These are phyloP conservation scores for Aurifilum marmelostoma DNA, from an alignment of 2,329 filamentous ascomycete genomes.

Conservation along the genomic window DNA sequence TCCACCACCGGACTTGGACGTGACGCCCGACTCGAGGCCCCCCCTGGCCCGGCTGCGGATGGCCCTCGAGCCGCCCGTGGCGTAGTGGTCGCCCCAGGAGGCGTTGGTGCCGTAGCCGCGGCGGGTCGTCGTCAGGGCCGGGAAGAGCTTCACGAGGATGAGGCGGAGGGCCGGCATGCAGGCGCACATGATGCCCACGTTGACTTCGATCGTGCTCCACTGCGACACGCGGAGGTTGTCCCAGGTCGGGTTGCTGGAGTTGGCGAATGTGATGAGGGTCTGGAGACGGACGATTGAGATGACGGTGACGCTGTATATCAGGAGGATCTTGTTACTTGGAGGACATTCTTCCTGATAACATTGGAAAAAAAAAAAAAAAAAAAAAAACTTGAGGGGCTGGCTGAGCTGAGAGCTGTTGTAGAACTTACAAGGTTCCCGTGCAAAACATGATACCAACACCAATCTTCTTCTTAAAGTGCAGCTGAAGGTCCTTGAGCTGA, in stretches of 20 bases:
- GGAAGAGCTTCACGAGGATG: constrained; percentile 37
- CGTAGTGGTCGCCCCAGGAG: constrained; percentile 10
- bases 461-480: constrained; percentile 53
- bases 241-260: constrained; percentile 38
- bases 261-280: constrained; percentile 37
- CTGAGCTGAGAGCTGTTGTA: no score
- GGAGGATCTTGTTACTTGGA: constrained; percentile 1
- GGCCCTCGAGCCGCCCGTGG: constrained; percentile 4
- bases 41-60: constrained; percentile 8
- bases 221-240: constrained; percentile 37
- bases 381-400: no score
- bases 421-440: constrained; percentile 44
- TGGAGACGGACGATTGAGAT: constrained; percentile 39
- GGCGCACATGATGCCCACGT: constrained; percentile 40
- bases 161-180: constrained; percentile 40
- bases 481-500: constrained; percentile 44
- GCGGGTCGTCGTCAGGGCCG: constrained; percentile 26
- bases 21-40: no score
- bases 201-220: constrained; percentile 42
- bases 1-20: not conserved
- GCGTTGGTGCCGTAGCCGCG: constrained; percentile 20
- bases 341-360: not conserved
- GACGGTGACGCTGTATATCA: constrained; percentile 37
- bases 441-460: constrained; percentile 48
- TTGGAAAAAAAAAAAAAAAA: no score